phyloP scores from a whole-genome alignment of 306 rosid genomes.

The Purshia tridentata region DNA sequence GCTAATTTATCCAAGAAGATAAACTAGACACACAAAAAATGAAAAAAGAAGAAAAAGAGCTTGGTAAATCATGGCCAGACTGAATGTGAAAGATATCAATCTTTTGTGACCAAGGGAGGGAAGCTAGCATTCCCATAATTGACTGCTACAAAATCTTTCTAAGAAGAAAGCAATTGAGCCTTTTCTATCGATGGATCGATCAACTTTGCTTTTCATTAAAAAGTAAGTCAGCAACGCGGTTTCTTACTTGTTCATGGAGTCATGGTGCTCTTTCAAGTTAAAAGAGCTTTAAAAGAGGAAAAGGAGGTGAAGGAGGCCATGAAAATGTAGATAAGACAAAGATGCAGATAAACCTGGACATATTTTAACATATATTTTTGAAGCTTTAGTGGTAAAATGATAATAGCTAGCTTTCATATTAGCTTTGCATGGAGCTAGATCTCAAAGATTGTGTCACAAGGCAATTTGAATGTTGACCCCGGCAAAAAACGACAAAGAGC shows the following conservation, averaged over 20 bases:
- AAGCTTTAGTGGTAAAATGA: conserved; percentile 4
- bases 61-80: not conserved
- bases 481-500: conserved; percentile 8
- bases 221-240: conserved; percentile 48
- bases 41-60: too few species aligned
- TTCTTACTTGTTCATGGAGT: conserved; percentile 31
- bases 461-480: conserved; percentile 4
- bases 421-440: not conserved
- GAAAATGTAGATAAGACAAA: conserved; percentile 40
- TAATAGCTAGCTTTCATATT: conserved; percentile 16
- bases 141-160: conserved; percentile 22
- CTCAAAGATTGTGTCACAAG: conserved; percentile 11
- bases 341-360: conserved; percentile 6
- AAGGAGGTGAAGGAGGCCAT: conserved; percentile 27
- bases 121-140: conserved; percentile 23
- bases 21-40: too few species aligned
- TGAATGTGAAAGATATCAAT: not conserved
- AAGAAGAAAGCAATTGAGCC: conserved; percentile 36
- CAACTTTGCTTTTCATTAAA: conserved; percentile 13
- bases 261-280: conserved; percentile 24
- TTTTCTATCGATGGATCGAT: conserved; percentile 15
- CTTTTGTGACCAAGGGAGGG: conserved; percentile 2
- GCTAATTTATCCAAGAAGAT: too few species aligned
- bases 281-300: not conserved
- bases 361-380: conserved; percentile 5